Base-by-base conservation (phyloP, 768 basidiomycete species). In the Lactarius trivialis region DNA sequence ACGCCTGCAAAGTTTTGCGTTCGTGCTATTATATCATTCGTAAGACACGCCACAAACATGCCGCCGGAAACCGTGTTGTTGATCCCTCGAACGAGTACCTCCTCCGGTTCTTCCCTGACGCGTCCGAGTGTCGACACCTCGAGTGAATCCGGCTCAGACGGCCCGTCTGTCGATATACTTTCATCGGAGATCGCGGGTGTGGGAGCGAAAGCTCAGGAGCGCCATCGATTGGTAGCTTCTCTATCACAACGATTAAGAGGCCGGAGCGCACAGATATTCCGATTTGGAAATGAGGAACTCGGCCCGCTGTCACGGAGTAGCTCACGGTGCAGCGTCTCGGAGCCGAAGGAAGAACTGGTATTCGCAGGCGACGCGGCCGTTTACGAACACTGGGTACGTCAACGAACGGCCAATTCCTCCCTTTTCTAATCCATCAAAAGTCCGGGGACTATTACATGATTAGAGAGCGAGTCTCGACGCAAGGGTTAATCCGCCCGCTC, bases 391-490 rank as follows among this genome's bases (percentile, higher is more conserved):
- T 52, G 51, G 51, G 51, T 52, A 48, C 28, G 32, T 28, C 51
- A 19, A 12, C 51, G 45, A 24, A 4, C n/a, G n/a, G 24, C 45
- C 50, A 28, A 7, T 19, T 19, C 28, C 26, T 3, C 50, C 17
- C 28, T 14, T 8, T 24, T 54, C 33, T 32, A 7, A 54, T 32
- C 4, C 4, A 0, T 55, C 21, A 2, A 63, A 82, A 79, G 69
- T 30, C 65, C 64, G 24, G 65, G 67, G 8, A 79, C 79, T 76
- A 73, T 72, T 41, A 81, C 57, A 96, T 98, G 85, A 91, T 98
- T 56, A 83, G 96, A 37, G 96, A 98, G 73, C 82, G 96, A n/a
- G 84, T 98, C 28, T 86, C 88, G 2, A 89, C 85, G 2, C 80
- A 80, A 21, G 96, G 96, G 6, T 73, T 85, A 19, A 76, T 93